Base-by-base conservation (phyloP, 1,284 basidiomycete genomes). In the Irpex sp. region DNA sequence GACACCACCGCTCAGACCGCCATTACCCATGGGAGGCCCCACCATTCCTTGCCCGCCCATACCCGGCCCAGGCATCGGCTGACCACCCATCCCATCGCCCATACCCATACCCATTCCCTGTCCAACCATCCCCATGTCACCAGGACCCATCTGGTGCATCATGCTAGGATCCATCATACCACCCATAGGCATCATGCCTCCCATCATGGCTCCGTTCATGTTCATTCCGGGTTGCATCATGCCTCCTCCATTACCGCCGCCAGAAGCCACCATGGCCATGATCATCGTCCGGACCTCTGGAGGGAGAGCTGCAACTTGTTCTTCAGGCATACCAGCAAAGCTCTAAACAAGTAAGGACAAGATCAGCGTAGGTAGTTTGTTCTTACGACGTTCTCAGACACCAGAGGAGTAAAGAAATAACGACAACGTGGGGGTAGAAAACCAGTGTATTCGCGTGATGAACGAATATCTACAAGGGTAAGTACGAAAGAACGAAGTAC, bases 261-360 rank as follows among this genome's bases (percentile, higher is more conserved):
- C 82, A 60, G 78, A 80, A 67, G 87, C 85, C 89, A 89, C 90
- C 83, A 90, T 87, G 11, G 86, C 89, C 84, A 90, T 89, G 61
- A 92, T 90, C 90, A 93, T 92, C 62, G 87, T 86, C 50, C 92
- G 88, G 60, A 92, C 80, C 66, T 93, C 92, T 0, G 88, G 85
- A 4, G 91, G 91, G 19, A 93, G 78, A 26, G 83, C 84, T 7
- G 83, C 78, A 51, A 93, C 78, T 69, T 93, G 92, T 61, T 93
- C 91, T 73, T 93, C 91, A 21, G 84, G 83, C 86, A 93, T 88
- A 8, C 86, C 90, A 1, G 92, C 80, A 70, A 93, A 92, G 71
- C 88, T 91, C 91, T 93, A 65, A 9, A 54, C 15, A 49, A 49
- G 33, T 8, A 49, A 17, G 31, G 58, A 33, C 7, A 49, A 17